Conservation (phyloP, 345 rosid species). For the Geranium brycei region DNA sequence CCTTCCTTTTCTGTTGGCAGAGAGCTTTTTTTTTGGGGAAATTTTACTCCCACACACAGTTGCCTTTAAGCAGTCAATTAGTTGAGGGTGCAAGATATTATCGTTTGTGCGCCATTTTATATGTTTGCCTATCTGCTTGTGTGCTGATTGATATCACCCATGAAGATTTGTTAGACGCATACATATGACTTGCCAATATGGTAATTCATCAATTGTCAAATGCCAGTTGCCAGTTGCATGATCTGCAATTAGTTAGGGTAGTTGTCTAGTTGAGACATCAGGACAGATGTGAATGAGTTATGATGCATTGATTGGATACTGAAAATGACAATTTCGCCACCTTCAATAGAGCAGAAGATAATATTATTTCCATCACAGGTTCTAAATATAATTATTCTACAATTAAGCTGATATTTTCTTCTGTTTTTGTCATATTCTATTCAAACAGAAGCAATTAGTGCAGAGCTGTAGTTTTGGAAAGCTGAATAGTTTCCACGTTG, state of each 20-base stretch:
- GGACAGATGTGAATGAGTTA: background rate
- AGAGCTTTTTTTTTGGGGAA: too few relatives aligned
- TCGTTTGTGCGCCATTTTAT: background rate
- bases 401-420: background rate
- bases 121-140: background rate
- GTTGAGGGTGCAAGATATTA: background rate
- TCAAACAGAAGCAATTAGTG: constrained; percentile 13
- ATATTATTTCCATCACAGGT: background rate
- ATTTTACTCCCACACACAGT: too few relatives aligned
- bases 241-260: background rate
- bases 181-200: background rate
- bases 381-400: background rate
- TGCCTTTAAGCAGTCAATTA: too few relatives aligned
- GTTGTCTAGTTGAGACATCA: background rate
- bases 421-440: constrained; percentile 1
- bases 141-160: background rate
- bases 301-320: background rate
- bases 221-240: background rate
- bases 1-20: too few relatives aligned
- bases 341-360: background rate
- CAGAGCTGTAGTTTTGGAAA: constrained; percentile 8
- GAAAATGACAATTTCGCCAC: background rate
- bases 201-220: background rate
- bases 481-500: constrained; percentile 9
- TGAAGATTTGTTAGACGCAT: background rate